Evolutionary conservation across 371 early-diverging fungal species (phyloP).

Genomic region (Sporodiniella umbellata): DNA sequence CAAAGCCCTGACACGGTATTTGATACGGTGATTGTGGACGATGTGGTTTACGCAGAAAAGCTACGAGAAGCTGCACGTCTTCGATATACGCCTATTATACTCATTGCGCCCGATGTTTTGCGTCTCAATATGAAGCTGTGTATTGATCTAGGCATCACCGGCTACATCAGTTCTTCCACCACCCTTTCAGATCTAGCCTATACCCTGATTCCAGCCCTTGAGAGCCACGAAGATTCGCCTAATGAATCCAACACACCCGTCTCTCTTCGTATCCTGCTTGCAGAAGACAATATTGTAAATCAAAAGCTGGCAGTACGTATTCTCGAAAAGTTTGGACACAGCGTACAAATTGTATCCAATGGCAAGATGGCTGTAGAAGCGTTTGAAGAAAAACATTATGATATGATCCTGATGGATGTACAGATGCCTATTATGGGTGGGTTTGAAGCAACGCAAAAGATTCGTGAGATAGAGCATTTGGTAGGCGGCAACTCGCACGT

Average conservation of each 20-base stretch:
- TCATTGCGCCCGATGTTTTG: slow-evolving; percentile 41
- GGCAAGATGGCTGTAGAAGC: slow-evolving; percentile 74
- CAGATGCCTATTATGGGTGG: slow-evolving; percentile 79
- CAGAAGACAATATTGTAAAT: slow-evolving; percentile 83
- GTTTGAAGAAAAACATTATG: slow-evolving; percentile 55
- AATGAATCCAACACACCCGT: slow-evolving; percentile 46
- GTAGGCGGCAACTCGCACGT: slow-evolving; percentile 45
- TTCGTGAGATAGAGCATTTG: slow-evolving; percentile 60
- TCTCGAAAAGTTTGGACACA: slow-evolving; percentile 73
- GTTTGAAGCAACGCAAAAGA: slow-evolving; percentile 71
- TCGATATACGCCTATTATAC: slow-evolving; percentile 67
- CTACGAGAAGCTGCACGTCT: slow-evolving; percentile 51
- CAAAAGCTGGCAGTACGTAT: slow-evolving; percentile 75
- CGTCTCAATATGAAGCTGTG: slow-evolving; percentile 57
- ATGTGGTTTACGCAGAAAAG: slow-evolving; percentile 47
- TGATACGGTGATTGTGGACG: slow-evolving; percentile 56
- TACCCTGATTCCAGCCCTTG: slow-evolving; percentile 66
- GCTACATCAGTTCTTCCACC: slow-evolving; percentile 60
- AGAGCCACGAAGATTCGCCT: slow-evolving; percentile 58
- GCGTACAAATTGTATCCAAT: slow-evolving; percentile 67
- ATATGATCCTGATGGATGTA: slow-evolving; percentile 80
- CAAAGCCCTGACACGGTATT: slow-evolving; percentile 34
- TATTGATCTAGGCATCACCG: slow-evolving; percentile 62
- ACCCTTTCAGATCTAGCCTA: slow-evolving; percentile 60
- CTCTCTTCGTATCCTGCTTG: slow-evolving; percentile 67